Percentiles rank a stretch among this genome's conserved stretches.
These are phyloP conservation scores for Calonectria montana DNA, from an alignment of 2,329 filamentous ascomycete species.

Conservation along the genomic window DNA sequence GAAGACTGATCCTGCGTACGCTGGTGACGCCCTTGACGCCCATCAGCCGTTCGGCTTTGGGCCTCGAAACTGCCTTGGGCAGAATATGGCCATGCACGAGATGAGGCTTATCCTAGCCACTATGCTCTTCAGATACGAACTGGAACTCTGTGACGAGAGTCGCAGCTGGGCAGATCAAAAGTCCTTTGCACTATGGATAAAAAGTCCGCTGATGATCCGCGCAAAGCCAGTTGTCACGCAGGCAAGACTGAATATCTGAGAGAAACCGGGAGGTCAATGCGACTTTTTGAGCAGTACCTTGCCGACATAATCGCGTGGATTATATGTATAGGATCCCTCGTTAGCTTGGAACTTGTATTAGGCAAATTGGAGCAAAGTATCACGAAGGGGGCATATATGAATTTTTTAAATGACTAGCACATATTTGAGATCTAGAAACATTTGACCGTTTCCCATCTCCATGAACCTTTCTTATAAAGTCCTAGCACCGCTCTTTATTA, in stretches of 20 bases:
- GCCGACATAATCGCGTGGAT: too few relatives aligned
- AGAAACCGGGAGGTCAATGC: too few relatives aligned
- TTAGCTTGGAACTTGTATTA: too few relatives aligned
- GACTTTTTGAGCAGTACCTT: too few relatives aligned
- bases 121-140: neutral
- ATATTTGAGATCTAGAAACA: too few relatives aligned
- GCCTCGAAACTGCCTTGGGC: slow-evolving; percentile 5
- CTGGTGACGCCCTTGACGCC: neutral
- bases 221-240: neutral
- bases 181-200: neutral
- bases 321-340: too few relatives aligned
- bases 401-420: too few relatives aligned
- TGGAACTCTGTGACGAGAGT: neutral
- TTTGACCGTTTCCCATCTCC: too few relatives aligned
- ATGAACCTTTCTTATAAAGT: too few relatives aligned
- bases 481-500: too few relatives aligned
- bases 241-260: neutral
- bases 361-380: too few relatives aligned
- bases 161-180: neutral
- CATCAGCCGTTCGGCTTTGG: slow-evolving; percentile 12
- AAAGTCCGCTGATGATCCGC: neutral
- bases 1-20: neutral
- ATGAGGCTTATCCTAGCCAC: slow-evolving; percentile 5
- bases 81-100: slow-evolving; percentile 14
- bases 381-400: too few relatives aligned